Conservation (phyloP, 352 stramenopile species). For the Phytophthora idaei region DNA sequence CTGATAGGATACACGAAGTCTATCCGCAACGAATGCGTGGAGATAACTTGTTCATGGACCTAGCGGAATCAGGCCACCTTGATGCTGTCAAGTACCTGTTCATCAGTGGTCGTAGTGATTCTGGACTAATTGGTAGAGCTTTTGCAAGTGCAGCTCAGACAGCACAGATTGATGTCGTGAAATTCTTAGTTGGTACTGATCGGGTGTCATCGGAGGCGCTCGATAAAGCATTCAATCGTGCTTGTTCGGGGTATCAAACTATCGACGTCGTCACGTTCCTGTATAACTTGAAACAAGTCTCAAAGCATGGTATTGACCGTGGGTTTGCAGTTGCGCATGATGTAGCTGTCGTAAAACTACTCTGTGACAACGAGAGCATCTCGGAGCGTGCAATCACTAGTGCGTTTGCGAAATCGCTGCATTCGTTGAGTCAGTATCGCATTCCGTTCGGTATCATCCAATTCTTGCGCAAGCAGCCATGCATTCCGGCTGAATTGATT, state of each 20-base stretch:
- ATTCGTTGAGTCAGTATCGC: not conserved
- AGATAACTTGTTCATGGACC: not conserved
- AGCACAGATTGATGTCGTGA: not conserved
- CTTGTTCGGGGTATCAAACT: not conserved
- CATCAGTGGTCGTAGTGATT: not conserved
- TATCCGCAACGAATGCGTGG: not conserved
- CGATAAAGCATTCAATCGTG: constrained; percentile 1
- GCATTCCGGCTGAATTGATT: constrained; percentile 1
- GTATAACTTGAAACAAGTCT: constrained; percentile 1
- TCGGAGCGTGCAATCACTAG: not conserved
- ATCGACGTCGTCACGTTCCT: not conserved
- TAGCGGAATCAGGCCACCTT: not conserved
- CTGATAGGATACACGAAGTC: not conserved
- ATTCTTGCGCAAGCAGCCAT: constrained; percentile 1
- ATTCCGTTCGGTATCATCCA: not conserved
- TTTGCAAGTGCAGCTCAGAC: not conserved
- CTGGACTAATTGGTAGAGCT: not conserved
- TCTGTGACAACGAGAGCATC: constrained; percentile 4
- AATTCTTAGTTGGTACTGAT: not conserved
- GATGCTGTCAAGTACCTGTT: constrained; percentile 7
- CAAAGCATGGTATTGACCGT: not conserved
- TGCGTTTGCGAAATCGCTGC: not conserved
- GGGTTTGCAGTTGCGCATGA: not conserved
- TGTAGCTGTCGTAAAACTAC: not conserved
- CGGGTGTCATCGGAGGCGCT: not conserved